A percentile compares a stretch with the other conserved stretches of the same genome.
phyloP scores from a whole-genome alignment of 2,329 filamentous ascomycete species.

The Ophiocordyceps polyrhachis-furcata region DNA sequence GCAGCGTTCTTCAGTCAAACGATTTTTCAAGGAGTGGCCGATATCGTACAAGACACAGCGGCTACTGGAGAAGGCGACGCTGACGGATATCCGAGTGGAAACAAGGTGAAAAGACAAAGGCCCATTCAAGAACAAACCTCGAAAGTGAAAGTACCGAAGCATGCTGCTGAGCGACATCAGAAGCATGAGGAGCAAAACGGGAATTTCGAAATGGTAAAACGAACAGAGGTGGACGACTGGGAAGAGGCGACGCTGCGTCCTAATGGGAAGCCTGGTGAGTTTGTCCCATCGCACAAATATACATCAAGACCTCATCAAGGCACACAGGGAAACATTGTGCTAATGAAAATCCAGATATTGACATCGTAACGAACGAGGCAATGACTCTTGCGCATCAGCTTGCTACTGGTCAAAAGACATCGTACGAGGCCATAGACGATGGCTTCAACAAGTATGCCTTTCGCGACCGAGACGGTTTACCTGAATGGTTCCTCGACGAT shows the following conservation, averaged over 20 bases:
- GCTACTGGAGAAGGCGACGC: constrained; percentile 17
- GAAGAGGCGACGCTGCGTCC: constrained; percentile 44
- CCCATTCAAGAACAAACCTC: not conserved
- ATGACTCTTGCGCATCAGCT: constrained; percentile 94
- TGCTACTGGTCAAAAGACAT: constrained; percentile 67
- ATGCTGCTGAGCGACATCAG: constrained; percentile 8
- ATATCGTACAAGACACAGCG: constrained; percentile 33
- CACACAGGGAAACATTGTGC: not conserved
- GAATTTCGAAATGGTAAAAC: constrained; percentile 45
- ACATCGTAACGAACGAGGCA: constrained; percentile 97
- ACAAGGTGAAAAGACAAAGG: constrained; percentile 7
- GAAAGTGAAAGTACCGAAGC: not conserved
- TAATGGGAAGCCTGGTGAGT: constrained; percentile 21
- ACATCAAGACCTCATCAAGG: not conserved
- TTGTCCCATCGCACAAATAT: not conserved
- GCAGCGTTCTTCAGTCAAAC: constrained; percentile 86
- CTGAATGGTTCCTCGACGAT: constrained; percentile 96
- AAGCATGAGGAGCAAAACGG: constrained; percentile 19
- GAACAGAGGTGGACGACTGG: constrained; percentile 38
- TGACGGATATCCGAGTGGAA: not conserved
- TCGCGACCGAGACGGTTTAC: constrained; percentile 77
- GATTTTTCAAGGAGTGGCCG: constrained; percentile 72
- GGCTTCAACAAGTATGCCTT: constrained; percentile 86
- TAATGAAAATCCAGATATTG: constrained; percentile 45
- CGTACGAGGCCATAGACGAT: constrained; percentile 68